These are phyloP conservation scores for Agapanthus africanus DNA, from an alignment of 106 monocot species.

Conservation along the genomic window DNA sequence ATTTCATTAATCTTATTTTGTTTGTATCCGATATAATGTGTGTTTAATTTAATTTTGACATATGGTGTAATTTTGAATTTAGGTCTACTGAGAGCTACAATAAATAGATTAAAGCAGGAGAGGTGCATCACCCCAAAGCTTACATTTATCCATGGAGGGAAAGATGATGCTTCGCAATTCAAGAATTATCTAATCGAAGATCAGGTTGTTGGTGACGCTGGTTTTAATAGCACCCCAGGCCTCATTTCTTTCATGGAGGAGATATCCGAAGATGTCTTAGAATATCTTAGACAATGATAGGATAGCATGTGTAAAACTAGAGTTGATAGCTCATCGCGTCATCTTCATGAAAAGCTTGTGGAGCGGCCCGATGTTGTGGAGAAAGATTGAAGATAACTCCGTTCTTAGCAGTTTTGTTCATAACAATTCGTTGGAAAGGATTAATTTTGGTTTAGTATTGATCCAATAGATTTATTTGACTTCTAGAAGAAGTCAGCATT, in stretches of 20 bases:
- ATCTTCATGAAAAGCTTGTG: too few relatives aligned
- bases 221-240: slow-evolving; percentile 27
- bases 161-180: slow-evolving; percentile 68
- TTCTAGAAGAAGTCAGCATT: too few relatives aligned
- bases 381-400: too few relatives aligned
- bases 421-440: too few relatives aligned
- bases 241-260: slow-evolving; percentile 84
- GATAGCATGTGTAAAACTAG: too few relatives aligned
- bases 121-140: slow-evolving; percentile 88
- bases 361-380: too few relatives aligned
- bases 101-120: slow-evolving; percentile 81
- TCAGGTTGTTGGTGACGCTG: slow-evolving; percentile 70
- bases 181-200: slow-evolving; percentile 91
- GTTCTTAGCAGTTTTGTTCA: too few relatives aligned
- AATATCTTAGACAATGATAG: slow-evolving; percentile 50
- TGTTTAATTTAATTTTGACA: neutral
- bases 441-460: too few relatives aligned
- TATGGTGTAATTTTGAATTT: neutral
- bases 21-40: neutral
- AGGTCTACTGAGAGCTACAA: slow-evolving; percentile 63
- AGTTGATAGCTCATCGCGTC: too few relatives aligned
- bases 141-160: slow-evolving; percentile 64
- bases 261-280: slow-evolving; percentile 37
- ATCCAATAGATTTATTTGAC: too few relatives aligned
- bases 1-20: neutral